These are phyloP conservation scores for Phytophthora megakarya DNA, from an alignment of 352 stramenopile species.

Conservation along the genomic window DNA sequence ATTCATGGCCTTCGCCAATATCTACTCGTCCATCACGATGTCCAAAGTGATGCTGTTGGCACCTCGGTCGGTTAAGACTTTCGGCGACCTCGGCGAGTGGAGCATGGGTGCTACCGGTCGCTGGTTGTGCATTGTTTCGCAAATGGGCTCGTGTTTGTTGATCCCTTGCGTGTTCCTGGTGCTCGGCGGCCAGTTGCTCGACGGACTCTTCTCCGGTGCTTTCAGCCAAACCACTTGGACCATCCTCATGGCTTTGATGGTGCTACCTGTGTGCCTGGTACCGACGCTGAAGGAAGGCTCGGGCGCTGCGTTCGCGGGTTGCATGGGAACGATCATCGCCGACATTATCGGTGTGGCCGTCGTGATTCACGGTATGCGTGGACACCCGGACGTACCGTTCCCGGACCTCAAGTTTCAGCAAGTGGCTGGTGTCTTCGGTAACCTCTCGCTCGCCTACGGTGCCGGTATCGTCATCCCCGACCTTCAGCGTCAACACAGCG, in stretches of 20 bases:
- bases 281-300: conserved; percentile 73
- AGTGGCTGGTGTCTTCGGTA: conserved; percentile 61
- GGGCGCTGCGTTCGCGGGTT: conserved; percentile 58
- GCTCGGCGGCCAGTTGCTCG: conserved; percentile 54
- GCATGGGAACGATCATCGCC: conserved; percentile 61
- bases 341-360: conserved; percentile 57
- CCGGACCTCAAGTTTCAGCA: conserved; percentile 58
- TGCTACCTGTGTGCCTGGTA: conserved; percentile 57
- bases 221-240: conserved; percentile 63
- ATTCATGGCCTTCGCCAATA: conserved; percentile 74
- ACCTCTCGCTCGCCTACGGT: conserved; percentile 67
- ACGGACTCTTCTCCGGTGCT: conserved; percentile 53
- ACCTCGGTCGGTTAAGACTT: conserved; percentile 58
- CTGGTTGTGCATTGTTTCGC: conserved; percentile 55
- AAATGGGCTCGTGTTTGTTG: conserved; percentile 61
- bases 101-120: conserved; percentile 52
- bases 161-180: conserved; percentile 66
- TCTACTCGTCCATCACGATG: conserved; percentile 61
- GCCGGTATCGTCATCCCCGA: conserved; percentile 68
- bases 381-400: conserved; percentile 48
- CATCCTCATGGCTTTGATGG: conserved; percentile 61
- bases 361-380: conserved; percentile 57
- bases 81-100: conserved; percentile 66
- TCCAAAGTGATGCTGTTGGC: conserved; percentile 67
- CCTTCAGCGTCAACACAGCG: conserved; percentile 63